Conservation (phyloP, 176 grass and related monocot species). For the Calamus simplicifolius region DNA sequence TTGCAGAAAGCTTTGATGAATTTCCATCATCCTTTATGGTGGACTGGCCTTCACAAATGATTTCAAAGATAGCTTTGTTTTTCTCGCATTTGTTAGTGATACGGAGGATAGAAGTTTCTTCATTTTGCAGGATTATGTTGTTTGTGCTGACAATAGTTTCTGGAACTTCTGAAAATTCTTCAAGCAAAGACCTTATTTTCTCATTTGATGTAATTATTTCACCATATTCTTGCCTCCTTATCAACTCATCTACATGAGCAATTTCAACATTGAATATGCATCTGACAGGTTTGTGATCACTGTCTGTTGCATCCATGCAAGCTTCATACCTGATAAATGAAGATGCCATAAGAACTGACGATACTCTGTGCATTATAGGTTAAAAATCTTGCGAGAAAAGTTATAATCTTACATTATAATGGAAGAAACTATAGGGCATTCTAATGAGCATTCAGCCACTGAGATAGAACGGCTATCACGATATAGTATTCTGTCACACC, state of each 20-base stretch:
- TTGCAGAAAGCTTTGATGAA: slow-evolving; percentile 50
- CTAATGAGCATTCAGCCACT: slow-evolving; percentile 72
- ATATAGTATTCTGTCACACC: slow-evolving; percentile 94
- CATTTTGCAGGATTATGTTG: slow-evolving; percentile 61
- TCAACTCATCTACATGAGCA: slow-evolving; percentile 70
- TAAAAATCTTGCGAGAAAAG: neutral
- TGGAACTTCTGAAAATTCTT: slow-evolving; percentile 60
- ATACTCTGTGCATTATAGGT: neutral
- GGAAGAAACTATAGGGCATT: slow-evolving; percentile 86
- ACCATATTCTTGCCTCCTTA: slow-evolving; percentile 76
- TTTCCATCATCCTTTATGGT: slow-evolving; percentile 42
- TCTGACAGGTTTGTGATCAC: slow-evolving; percentile 96
- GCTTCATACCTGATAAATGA: slow-evolving; percentile 71
- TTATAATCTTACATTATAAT: slow-evolving; percentile 63
- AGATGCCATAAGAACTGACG: slow-evolving; percentile 4
- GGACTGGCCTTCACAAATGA: slow-evolving; percentile 66
- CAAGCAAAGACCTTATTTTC: slow-evolving; percentile 47
- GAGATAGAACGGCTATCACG: slow-evolving; percentile 82
- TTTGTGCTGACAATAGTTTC: slow-evolving; percentile 67
- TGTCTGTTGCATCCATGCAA: slow-evolving; percentile 85
- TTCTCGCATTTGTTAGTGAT: slow-evolving; percentile 68
- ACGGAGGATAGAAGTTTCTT: slow-evolving; percentile 53
- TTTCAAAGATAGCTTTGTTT: slow-evolving; percentile 62
- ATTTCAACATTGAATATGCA: slow-evolving; percentile 92
- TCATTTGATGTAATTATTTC: slow-evolving; percentile 67